A percentile compares a stretch with the other conserved stretches of the same genome.
Conservation (phyloP, 345 rosid species). For the Salix dunnii region DNA sequence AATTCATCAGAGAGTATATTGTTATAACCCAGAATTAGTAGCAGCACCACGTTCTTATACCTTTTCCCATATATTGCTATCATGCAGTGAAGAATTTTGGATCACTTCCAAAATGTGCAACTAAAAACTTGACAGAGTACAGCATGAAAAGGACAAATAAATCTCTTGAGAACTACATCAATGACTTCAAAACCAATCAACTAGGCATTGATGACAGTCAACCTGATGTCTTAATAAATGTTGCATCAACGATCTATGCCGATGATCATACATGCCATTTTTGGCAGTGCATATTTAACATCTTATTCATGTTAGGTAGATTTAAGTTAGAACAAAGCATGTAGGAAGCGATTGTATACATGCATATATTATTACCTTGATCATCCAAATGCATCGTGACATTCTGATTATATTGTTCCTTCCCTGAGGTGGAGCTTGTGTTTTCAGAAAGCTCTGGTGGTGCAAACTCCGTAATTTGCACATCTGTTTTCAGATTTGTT, state of each 20-base stretch:
- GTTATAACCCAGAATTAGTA: neutral
- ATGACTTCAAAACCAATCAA: constrained; percentile 1
- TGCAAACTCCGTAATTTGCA: neutral
- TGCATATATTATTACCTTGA: constrained; percentile 29
- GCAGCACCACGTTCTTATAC: too few relatives aligned
- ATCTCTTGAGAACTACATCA: neutral
- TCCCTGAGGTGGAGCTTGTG: constrained; percentile 9
- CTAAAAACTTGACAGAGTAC: neutral
- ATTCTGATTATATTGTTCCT: constrained; percentile 18
- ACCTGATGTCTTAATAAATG: neutral
- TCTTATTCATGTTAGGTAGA: neutral
- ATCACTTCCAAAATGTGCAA: neutral
- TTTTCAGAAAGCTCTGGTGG: neutral
- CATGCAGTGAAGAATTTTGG: neutral
- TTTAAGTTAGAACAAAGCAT: neutral
- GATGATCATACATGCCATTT: neutral
- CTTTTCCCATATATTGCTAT: too few relatives aligned
- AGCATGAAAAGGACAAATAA: neutral
- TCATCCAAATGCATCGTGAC: constrained; percentile 5
- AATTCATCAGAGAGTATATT: neutral
- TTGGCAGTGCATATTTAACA: neutral
- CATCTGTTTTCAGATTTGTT: neutral
- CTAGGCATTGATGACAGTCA: neutral
- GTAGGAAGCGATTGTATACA: neutral
- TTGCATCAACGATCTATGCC: neutral